Conservation (phyloP, 129 eudicot genomes). For the Helianthus tuberosus region DNA sequence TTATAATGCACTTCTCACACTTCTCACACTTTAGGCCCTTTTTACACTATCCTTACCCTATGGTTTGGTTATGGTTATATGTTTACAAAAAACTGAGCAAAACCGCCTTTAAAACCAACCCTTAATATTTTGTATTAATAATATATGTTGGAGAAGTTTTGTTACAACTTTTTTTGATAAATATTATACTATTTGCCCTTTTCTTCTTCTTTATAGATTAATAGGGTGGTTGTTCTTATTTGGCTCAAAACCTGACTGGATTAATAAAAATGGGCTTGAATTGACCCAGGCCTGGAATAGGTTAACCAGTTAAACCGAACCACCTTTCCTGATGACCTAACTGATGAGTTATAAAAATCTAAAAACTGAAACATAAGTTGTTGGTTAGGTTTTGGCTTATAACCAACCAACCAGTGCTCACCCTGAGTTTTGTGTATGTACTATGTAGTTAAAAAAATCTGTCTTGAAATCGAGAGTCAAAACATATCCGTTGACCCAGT, state of each 20-base stretch:
- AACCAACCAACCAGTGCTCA: neutral
- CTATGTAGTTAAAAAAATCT: neutral
- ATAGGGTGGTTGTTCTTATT: neutral
- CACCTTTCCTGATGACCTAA: neutral
- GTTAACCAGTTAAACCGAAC: neutral
- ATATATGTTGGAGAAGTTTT: neutral
- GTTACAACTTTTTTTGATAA: neutral
- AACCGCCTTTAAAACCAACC: neutral
- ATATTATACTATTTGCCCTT: neutral
- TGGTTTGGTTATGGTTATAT: neutral
- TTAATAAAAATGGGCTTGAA: neutral
- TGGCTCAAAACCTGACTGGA: neutral
- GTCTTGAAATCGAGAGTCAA: neutral
- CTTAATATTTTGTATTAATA: neutral
- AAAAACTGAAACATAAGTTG: neutral
- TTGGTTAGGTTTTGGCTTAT: neutral
- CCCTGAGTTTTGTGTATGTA: neutral
- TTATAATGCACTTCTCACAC: too few relatives aligned
- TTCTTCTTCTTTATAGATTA: neutral
- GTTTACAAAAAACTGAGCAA: too few relatives aligned
- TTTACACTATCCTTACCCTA: too few relatives aligned
- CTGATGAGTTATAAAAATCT: neutral
- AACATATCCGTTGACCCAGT: neutral
- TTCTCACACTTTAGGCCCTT: too few relatives aligned
- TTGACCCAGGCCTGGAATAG: neutral